A percentile compares a stretch with the other conserved stretches of the same genome.
phyloP scores from a whole-genome alignment of 2,329 filamentous ascomycete genomes.

The Gliomastix tumulicola region DNA sequence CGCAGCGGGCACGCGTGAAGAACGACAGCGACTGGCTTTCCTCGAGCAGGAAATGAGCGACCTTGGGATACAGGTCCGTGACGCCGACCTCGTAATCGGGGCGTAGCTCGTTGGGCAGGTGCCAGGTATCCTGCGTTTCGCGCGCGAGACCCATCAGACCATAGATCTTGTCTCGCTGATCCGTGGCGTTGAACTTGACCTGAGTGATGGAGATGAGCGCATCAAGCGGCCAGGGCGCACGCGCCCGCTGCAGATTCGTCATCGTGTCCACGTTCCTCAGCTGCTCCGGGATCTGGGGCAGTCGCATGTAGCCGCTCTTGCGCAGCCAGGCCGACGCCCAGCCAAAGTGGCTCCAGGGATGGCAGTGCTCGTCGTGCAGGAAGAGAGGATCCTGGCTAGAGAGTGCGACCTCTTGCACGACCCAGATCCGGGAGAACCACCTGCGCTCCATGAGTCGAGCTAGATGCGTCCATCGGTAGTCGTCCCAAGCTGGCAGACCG shows the following conservation, averaged over 20 bases:
- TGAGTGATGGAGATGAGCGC: neutral
- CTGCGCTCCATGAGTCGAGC: neutral
- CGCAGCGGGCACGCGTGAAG: neutral
- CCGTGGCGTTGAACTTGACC: neutral
- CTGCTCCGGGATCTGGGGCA: neutral
- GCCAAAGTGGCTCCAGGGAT: neutral
- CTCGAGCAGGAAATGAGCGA: neutral
- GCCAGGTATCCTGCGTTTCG: neutral
- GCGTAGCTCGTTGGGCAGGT: neutral
- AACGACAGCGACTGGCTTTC: neutral
- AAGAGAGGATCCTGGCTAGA: conserved; percentile 1
- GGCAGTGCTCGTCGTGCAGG: neutral
- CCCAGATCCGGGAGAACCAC: conserved; percentile 3
- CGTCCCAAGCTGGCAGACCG: neutral
- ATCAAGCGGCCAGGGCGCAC: neutral
- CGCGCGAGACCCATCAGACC: neutral
- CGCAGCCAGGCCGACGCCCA: conserved; percentile 1
- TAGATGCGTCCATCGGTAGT: neutral
- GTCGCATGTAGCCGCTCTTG: neutral
- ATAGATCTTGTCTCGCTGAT: conserved; percentile 1
- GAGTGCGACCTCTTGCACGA: conserved; percentile 4
- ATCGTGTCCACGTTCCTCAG: conserved; percentile 1
- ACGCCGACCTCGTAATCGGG: neutral
- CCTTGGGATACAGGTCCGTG: neutral
- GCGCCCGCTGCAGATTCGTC: neutral